Conservation (phyloP, 2,329 filamentous ascomycete genomes). For the Spiromastix sp. region DNA sequence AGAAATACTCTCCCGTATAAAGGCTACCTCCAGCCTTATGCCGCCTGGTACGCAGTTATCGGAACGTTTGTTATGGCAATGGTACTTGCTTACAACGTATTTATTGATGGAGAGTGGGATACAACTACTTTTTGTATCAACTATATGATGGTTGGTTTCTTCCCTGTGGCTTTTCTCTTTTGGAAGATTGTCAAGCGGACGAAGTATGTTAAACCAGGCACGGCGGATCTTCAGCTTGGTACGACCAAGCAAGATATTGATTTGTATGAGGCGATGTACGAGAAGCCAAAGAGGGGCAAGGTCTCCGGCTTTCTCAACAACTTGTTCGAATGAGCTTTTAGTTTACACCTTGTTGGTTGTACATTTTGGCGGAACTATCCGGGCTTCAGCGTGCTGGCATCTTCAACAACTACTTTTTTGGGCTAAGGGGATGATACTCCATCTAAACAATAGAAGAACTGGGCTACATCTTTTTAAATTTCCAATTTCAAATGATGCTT, state of each 20-base stretch:
- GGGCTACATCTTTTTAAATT: too few relatives aligned
- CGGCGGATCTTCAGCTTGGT: conserved; percentile 43
- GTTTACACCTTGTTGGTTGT: too few relatives aligned
- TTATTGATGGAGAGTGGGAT: conserved; percentile 54
- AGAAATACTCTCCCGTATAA: conserved; percentile 59
- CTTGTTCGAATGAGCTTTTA: conserved; percentile 13
- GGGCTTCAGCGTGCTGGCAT: too few relatives aligned
- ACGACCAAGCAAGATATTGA: conserved; percentile 18
- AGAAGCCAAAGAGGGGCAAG: conserved; percentile 13
- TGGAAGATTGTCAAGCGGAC: conserved; percentile 61
- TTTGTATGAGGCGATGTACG: conserved; percentile 15
- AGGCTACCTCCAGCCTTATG: conserved; percentile 57
- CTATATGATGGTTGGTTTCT: conserved; percentile 56
- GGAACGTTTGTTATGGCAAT: conserved; percentile 59
- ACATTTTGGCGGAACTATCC: too few relatives aligned
- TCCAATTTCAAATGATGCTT: too few relatives aligned
- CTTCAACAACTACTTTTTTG: too few relatives aligned
- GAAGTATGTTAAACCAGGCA: conserved; percentile 40
- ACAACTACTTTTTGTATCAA: conserved; percentile 57
- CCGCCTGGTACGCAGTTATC: conserved; percentile 53
- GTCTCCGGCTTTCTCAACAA: conserved; percentile 12
- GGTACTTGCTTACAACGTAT: conserved; percentile 62
- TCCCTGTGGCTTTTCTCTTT: conserved; percentile 52
- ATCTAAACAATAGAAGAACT: too few relatives aligned
- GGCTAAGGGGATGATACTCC: too few relatives aligned